Evolutionary conservation across 2,329 filamentous ascomycete genomes (phyloP), one percentile per base, ranked within the genome.

Genomic region (Fusarium concolor): DNA sequence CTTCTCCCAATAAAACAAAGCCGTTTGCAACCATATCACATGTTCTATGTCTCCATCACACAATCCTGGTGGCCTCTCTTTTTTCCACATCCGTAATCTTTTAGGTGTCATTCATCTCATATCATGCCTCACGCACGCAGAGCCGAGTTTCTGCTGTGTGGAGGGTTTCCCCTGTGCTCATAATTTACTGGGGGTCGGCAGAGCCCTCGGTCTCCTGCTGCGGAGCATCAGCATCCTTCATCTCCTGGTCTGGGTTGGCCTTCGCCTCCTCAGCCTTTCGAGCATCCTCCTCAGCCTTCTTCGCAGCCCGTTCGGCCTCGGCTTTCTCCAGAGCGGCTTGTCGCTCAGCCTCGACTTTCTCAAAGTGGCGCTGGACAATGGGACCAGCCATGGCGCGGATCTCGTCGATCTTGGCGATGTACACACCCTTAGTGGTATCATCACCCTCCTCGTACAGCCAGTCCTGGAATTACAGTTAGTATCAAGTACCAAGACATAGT

Each of bases 361-460:
- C 96, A 79, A 95, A 94, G 86, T 97, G 93, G 72, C 95, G 92
- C 84, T 97, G 94, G 70, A 94, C 89, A 76, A 99, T 93, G 61
- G 96, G 95, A 17, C 94, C 96, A 45, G 94, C 92, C 75, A 97
- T 87, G 71, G 92, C 89, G 73, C 93, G 92, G 79, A 99, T 94
- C 81, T 99, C 96, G 68, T 98, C 96, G 80, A 96, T 90, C 89
- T 98, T 99, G 82, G 93, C 88, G 65, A 96, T 84, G 83, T 99
- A 99, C 76, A 96, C 88, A 55, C 92, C 94, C 87, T 98, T 98
- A 76, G 92, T 92, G 71, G 94, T 89, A 79, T 99, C 96, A 68
- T 97, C 94, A 63, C 96, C 96, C 56, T 98, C 96, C 55, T 97
- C 95, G 81, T 98, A 98, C 65, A 99, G 87, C 96, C 96, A 99